Conservation (phyloP, 441 rosid genomes). For the Gossypium gossypioides region DNA sequence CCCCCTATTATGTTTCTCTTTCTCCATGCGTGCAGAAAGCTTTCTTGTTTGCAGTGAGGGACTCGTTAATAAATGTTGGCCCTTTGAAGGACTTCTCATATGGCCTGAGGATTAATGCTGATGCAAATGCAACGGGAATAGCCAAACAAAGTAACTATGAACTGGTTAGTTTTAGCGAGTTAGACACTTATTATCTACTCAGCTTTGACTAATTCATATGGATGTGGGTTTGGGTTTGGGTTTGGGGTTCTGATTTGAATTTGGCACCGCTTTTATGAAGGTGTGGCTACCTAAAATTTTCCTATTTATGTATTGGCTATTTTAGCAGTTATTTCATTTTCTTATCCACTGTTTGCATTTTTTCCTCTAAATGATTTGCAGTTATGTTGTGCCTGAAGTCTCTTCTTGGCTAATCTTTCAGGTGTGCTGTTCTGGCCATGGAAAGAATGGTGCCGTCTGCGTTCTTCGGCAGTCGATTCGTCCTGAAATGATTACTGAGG, state of each 20-base stretch:
- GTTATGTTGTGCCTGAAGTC: constrained; percentile 5
- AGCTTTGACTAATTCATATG: background rate
- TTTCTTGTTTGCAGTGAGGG: constrained; percentile 91
- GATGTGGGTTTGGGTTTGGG: background rate
- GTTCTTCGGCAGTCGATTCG: constrained; percentile 95
- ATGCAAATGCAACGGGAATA: constrained; percentile 85
- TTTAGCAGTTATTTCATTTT: background rate
- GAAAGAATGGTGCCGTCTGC: constrained; percentile 82
- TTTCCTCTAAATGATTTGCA: background rate
- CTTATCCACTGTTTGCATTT: constrained; percentile 6
- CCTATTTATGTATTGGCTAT: background rate
- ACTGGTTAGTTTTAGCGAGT: constrained; percentile 56
- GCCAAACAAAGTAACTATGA: constrained; percentile 98
- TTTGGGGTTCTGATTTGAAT: background rate
- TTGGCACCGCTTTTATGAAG: background rate
- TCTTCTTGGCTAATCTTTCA: constrained; percentile 24
- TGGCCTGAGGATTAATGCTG: constrained; percentile 83
- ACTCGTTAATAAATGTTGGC: constrained; percentile 83
- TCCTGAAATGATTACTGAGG: constrained; percentile 98
- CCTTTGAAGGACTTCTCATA: constrained; percentile 94
- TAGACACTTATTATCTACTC: background rate
- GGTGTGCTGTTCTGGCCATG: constrained; percentile 99
- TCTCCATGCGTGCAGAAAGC: constrained; percentile 57
- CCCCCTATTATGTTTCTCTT: constrained; percentile 14
- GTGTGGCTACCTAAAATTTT: background rate